Evolutionary conservation across 2,329 filamentous ascomycete species (phyloP), one percentile per base, ranked within the genome.

Genomic region (Plenodomus lindquistii): DNA sequence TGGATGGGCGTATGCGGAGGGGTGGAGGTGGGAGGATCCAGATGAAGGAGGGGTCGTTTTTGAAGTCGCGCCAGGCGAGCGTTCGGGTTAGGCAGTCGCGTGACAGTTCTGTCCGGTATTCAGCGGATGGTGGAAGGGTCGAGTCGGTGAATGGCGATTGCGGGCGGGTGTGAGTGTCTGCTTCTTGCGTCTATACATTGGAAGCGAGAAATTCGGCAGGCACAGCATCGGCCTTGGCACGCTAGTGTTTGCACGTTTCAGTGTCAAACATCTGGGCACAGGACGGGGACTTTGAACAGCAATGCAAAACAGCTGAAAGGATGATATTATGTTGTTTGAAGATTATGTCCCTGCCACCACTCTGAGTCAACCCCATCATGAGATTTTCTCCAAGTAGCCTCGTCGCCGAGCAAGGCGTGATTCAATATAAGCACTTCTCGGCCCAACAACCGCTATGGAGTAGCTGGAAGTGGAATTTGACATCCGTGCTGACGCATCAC

Each of bases 391-490:
- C 42, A 48, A 54, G 57, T 55, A 55, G 60, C 54, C 64, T 66
- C 63, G 57, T 62, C 62, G 38, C 59, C 62, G 57, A 68, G 63
- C 60, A 63, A 54, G 58, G 60, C 53, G 54, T 47, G 47, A 58
- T 39, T 66, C 40, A 16, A 59, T 66, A 57, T 66, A 83, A 94
- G 91, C 91, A 96, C 91, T 91, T 95, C 90, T 96, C 92, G 89
- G 91, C 91, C 91, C 91, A 92, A 92, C 85, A 83, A 81, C 85
- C 90, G 89, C 86, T 89, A 96, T 73, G 86, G 15, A 75, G 56
- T 72, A 75, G 74, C 85, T 85, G 86, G 83, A 79, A 87, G 92
- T 93, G 92, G 85, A 96, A 96, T 96, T 96, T 96, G 91, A 97
- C 91, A 96, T 96, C 89, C 88, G 89, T 96, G 92, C 92, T 93